A percentile compares a stretch with the other conserved stretches of the same genome.
Conservation (phyloP, 345 rosid genomes). For the Excoecaria cochinchinensis region DNA sequence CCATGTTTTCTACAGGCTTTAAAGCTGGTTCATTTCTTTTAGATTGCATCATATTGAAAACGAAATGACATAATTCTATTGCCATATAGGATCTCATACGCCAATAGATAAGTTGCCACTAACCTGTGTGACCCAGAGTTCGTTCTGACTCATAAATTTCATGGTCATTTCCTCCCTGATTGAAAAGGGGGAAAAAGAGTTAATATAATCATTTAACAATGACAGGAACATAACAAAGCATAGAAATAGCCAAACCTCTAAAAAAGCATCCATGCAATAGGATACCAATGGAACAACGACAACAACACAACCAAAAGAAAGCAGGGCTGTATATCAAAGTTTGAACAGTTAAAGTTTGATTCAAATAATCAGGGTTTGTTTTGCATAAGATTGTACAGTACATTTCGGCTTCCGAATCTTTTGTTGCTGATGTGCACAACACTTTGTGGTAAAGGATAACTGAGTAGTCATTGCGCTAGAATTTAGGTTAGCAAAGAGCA, state of each 20-base stretch:
- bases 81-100: not conserved
- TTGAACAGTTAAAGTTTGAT: not conserved
- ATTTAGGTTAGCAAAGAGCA: not conserved
- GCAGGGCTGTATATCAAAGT: not conserved
- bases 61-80: not conserved
- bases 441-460: not conserved
- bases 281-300: not conserved
- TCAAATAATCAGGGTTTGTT: not conserved
- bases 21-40: not conserved
- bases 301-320: not conserved
- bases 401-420: not conserved
- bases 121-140: slow-evolving; percentile 90
- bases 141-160: slow-evolving; percentile 84
- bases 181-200: slow-evolving; percentile 3
- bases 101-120: slow-evolving; percentile 19
- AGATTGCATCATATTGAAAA: not conserved
- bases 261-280: not conserved
- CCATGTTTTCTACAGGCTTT: not conserved
- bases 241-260: not conserved
- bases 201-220: not conserved
- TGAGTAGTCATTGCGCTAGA: not conserved
- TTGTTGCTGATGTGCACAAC: not conserved
- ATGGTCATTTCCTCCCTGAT: slow-evolving; percentile 92
- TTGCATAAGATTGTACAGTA: not conserved
- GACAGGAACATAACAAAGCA: not conserved